Evolutionary conservation across 2,329 filamentous ascomycete genomes (phyloP).

Genomic region (Cylindrodendrum hubeiense): DNA sequence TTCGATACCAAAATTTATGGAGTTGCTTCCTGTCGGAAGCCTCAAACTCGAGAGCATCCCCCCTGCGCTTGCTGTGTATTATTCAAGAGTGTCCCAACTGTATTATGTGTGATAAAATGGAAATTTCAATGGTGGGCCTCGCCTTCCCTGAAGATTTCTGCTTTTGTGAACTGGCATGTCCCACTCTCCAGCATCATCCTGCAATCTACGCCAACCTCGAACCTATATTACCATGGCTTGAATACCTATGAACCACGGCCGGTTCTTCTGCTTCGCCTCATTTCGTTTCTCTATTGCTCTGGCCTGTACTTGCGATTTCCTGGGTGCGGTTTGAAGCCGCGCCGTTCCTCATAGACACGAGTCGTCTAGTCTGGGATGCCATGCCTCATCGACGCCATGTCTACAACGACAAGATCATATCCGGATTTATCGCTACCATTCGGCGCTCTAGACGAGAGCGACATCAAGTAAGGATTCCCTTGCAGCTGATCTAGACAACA

Average conservation of each 20-base stretch:
- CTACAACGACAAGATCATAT: constrained; percentile 22
- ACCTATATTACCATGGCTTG: not conserved
- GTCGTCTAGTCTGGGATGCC: not conserved
- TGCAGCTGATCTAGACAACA: accelerated
- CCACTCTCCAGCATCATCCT: not conserved
- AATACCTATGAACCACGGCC: not conserved
- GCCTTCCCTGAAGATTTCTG: not conserved
- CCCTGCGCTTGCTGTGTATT: not conserved
- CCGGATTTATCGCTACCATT: constrained; percentile 28
- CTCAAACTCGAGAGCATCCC: too few relatives aligned
- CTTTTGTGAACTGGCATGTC: not conserved
- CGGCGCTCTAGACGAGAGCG: constrained; percentile 23
- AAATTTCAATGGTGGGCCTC: not conserved
- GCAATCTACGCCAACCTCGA: not conserved
- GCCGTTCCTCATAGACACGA: not conserved
- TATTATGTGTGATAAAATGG: not conserved
- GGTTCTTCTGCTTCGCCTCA: not conserved
- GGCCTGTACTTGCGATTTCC: not conserved
- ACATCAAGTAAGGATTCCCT: constrained; percentile 39
- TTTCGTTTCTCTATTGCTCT: not conserved
- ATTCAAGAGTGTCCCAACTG: not conserved
- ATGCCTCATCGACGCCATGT: constrained; percentile 31
- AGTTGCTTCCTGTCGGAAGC: constrained; percentile 10
- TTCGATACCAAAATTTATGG: constrained; percentile 42
- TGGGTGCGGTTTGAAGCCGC: not conserved